These are phyloP conservation scores for Kazachstania martiniae DNA, from an alignment of 805 yeast species.

Conservation along the genomic window DNA sequence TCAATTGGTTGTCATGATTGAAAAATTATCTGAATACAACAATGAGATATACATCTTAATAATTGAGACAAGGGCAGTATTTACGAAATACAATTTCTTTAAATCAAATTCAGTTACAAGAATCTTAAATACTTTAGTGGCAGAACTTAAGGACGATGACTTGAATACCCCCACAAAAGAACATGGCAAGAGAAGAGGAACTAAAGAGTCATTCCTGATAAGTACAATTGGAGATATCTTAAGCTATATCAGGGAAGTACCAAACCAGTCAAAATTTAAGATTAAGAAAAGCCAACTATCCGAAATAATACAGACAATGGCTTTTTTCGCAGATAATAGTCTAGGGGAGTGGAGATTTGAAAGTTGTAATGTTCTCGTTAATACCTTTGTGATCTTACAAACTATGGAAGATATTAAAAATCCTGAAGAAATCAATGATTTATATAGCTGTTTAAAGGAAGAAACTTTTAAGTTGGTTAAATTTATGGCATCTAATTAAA, in stretches of 20 bases:
- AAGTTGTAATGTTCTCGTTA: constrained; percentile 10
- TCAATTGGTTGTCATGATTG: constrained; percentile 9
- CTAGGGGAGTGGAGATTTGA: constrained; percentile 15
- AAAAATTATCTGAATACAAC: constrained; percentile 13
- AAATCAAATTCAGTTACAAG: constrained; percentile 9
- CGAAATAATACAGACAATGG: constrained; percentile 18
- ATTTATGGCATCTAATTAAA: constrained; percentile 1
- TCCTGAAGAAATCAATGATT: constrained; percentile 1
- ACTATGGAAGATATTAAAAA: background rate
- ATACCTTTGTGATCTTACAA: constrained; percentile 3
- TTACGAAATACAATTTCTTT: constrained; percentile 10
- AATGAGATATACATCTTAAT: constrained; percentile 18
- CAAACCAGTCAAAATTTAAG: background rate
- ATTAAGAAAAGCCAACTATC: constrained; percentile 11
- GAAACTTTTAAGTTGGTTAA: constrained; percentile 3
- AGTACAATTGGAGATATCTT: constrained; percentile 9
- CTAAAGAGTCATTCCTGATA: constrained; percentile 12
- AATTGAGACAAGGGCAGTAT: constrained; percentile 16
- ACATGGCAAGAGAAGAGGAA: constrained; percentile 1
- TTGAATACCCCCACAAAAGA: background rate
- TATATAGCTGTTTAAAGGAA: constrained; percentile 4
- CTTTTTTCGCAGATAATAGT: constrained; percentile 7
- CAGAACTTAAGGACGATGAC: background rate
- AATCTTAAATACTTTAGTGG: constrained; percentile 6
- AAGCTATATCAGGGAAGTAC: too few species aligned